phyloP scores from a whole-genome alignment of 140 eudicot genomes.

The Senecio squalidus region DNA sequence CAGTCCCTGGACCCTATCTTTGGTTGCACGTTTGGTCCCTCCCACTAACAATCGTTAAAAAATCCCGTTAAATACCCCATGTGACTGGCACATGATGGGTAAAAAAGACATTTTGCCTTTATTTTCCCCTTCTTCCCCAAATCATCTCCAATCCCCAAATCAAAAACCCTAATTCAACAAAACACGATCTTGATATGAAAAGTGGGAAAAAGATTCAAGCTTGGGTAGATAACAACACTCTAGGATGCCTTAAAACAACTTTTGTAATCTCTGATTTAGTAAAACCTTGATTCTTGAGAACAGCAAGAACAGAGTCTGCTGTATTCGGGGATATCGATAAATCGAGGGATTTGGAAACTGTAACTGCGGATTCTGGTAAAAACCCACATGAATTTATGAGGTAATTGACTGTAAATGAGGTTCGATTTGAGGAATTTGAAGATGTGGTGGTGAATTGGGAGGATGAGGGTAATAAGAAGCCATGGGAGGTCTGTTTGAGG shows the following conservation, averaged over 20 bases:
- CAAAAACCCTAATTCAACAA: no score
- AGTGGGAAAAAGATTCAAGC: no score
- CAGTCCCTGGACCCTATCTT: no score
- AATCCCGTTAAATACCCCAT: no score
- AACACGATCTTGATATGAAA: no score
- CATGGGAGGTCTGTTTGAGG: neutral
- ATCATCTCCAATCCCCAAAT: no score
- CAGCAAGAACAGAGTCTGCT: conserved; percentile 30
- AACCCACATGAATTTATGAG: conserved; percentile 48
- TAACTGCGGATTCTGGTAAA: conserved; percentile 30
- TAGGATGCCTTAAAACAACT: conserved; percentile 16
- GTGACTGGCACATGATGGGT: no score
- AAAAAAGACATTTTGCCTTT: no score
- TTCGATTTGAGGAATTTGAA: conserved; percentile 4
- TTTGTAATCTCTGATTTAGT: conserved; percentile 22
- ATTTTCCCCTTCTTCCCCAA: no score
- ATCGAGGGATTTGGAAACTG: conserved; percentile 23
- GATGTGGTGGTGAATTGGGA: conserved; percentile 3
- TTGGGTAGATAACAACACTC: conserved; percentile 8
- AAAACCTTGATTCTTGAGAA: conserved; percentile 28
- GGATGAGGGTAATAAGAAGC: neutral
- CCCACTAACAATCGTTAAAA: no score
- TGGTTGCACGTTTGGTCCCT: no score
- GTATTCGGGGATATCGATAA: conserved; percentile 26
- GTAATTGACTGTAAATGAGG: conserved; percentile 32